phyloP scores from a whole-genome alignment of 495 filamentous ascomycete genomes.

The Penicillium bovifimosum region DNA sequence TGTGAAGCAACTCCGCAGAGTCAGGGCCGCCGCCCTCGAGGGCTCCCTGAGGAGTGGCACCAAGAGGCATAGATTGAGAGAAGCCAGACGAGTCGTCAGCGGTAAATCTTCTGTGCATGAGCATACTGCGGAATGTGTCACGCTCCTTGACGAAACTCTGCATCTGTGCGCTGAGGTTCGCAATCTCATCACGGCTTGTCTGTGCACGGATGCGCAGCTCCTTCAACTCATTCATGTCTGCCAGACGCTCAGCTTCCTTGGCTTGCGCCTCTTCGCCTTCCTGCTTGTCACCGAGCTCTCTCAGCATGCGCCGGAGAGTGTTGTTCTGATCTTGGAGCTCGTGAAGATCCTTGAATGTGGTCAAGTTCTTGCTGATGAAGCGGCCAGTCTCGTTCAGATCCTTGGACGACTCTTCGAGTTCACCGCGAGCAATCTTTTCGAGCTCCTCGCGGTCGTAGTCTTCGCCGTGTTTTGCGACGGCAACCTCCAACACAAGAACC shows the following conservation, averaged over 20 bases:
- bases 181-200: constrained; percentile 65
- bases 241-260: constrained; percentile 60
- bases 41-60: constrained; percentile 38
- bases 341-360: constrained; percentile 73
- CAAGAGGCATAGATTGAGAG: constrained; percentile 55
- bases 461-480: constrained; percentile 71
- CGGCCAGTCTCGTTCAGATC: constrained; percentile 73
- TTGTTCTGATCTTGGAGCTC: constrained; percentile 88
- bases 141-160: constrained; percentile 93
- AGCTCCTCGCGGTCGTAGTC: constrained; percentile 66
- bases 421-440: constrained; percentile 63
- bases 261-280: constrained; percentile 79
- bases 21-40: constrained; percentile 49
- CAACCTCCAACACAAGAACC: constrained; percentile 75
- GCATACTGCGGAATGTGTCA: constrained; percentile 94
- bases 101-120: constrained; percentile 65
- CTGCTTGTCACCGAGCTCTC: constrained; percentile 81
- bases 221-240: constrained; percentile 68
- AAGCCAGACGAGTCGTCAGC: constrained; percentile 58
- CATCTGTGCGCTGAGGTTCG: constrained; percentile 68
- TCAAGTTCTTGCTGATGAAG: constrained; percentile 78
- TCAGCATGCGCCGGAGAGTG: constrained; percentile 71
- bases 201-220: constrained; percentile 58
- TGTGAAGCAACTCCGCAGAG: constrained; percentile 66
- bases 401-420: constrained; percentile 50